Percentiles rank a stretch among this genome's conserved stretches.
Conservation (phyloP, 352 stramenopile species). For the Phytophthora pinifolia region DNA sequence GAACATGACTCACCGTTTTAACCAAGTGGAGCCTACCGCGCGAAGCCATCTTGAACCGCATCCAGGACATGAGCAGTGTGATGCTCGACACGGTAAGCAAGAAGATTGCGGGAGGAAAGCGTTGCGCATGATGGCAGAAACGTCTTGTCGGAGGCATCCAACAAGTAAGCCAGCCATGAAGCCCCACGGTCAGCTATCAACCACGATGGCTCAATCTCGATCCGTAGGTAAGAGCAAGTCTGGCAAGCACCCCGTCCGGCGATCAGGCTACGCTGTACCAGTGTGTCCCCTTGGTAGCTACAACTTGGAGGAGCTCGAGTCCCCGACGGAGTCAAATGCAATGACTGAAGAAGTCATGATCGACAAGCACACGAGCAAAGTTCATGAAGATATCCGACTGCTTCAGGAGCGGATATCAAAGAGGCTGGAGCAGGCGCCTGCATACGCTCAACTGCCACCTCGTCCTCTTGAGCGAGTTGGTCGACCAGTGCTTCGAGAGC, state of each 20-base stretch:
- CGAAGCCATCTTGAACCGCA: not conserved
- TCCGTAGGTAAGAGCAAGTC: not conserved
- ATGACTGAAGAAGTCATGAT: constrained; percentile 39
- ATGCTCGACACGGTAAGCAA: constrained; percentile 1
- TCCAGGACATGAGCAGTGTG: constrained; percentile 6
- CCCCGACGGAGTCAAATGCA: not conserved
- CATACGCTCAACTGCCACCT: constrained; percentile 9
- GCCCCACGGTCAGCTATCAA: not conserved
- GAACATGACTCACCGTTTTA: constrained; percentile 35
- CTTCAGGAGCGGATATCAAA: constrained; percentile 69
- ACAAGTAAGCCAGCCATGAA: not conserved
- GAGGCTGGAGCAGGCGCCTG: constrained; percentile 46
- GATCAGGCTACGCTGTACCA: constrained; percentile 1
- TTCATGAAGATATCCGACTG: constrained; percentile 73
- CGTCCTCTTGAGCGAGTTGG: constrained; percentile 3
- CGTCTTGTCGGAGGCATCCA: constrained; percentile 10
- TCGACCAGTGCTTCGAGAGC: constrained; percentile 2
- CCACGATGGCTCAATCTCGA: not conserved
- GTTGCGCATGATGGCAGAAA: not conserved
- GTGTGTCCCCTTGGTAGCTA: not conserved
- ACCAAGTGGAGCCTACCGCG: constrained; percentile 10
- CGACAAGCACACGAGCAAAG: constrained; percentile 58
- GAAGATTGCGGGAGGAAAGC: constrained; percentile 6
- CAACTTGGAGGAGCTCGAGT: not conserved
- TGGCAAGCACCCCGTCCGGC: not conserved